A percentile compares a stretch with the other conserved stretches of the same genome.
phyloP scores from a whole-genome alignment of 495 filamentous ascomycete species.

The Haplographium delicatum region DNA sequence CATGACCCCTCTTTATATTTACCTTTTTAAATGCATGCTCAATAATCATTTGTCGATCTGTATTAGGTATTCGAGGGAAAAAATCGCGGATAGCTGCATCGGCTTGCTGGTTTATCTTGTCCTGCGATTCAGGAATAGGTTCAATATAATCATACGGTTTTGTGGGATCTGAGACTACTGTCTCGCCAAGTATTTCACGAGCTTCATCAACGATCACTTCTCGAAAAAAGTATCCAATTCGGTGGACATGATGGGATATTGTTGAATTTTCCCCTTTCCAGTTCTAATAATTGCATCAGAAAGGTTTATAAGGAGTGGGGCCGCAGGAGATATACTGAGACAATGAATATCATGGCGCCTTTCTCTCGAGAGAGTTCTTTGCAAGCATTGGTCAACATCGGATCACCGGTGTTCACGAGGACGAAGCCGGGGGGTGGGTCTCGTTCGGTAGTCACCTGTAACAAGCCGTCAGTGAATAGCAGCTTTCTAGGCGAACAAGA shows the following conservation, averaged over 20 bases:
- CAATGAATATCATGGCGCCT: conserved; percentile 65
- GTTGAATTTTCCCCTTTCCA: conserved; percentile 19
- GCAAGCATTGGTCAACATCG: conserved; percentile 66
- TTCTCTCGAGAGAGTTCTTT: conserved; percentile 72
- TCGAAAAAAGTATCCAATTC: conserved; percentile 74
- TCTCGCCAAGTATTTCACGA: conserved; percentile 17
- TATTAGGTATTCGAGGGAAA: conserved; percentile 79
- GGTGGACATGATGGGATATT: conserved; percentile 62
- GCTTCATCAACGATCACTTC: conserved; percentile 46
- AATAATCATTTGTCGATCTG: conserved; percentile 72
- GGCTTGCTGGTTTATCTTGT: conserved; percentile 66
- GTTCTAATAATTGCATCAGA: conserved; percentile 3
- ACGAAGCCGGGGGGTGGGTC: conserved; percentile 70
- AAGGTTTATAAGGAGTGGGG: background rate
- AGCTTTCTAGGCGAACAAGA: conserved; percentile 2
- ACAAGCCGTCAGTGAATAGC: conserved; percentile 23
- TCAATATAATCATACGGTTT: conserved; percentile 31
- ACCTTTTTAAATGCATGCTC: conserved; percentile 82
- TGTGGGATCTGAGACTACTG: conserved; percentile 9
- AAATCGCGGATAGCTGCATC: conserved; percentile 70
- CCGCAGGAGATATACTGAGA: conserved; percentile 56
- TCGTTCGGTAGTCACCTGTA: conserved; percentile 37
- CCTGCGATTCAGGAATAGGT: conserved; percentile 51
- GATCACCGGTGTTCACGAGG: conserved; percentile 79
- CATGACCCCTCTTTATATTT: conserved; percentile 9